Evolutionary conservation across 164 flowering plant species (phyloP), one percentile per base, ranked within the genome.

Genomic region (Cinnamomum chago): DNA sequence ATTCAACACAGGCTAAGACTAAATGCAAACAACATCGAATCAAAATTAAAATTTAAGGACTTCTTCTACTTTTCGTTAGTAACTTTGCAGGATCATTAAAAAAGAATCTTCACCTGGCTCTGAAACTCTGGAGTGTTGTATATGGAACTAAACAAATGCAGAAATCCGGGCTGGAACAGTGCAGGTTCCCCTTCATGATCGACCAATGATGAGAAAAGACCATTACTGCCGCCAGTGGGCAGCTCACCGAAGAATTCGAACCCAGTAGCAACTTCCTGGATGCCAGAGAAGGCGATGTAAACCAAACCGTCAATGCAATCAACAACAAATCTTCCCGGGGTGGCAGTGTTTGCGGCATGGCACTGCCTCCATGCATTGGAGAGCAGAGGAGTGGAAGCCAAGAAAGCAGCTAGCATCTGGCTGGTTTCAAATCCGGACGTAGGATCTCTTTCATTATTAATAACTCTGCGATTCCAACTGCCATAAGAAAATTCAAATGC

Each of bases 351-450:
- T 70, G 90, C 90, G 3, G 22, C n/a, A 65, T 50, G 28, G 83
- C 93, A 90, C 0, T 83, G 77, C 76, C 78, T 72, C 93, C 93
- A 92, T 67, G 93, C 81, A 5, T 87, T 86, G 27, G 67, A 33
- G 1, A 88, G 68, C 74, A 92, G 33, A 0, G 90, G 84, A 6
- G 95, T 92, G 3, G 97, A 89, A 0, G 86, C 89, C 77, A 92
- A 18, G 68, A 87, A 85, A 25, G 73, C 65, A 18, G 88, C 95
- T 69, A 86, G 73, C 83, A 83, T 83, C 79, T 92, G 93, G 65
- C 91, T 89, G 2, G 82, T 86, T 86, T 92, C 97, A 67, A 90
- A 92, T 73, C 91, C 86, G 89, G 55, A 66, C 9, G 2, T 55
- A 20, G 6, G 7, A 55, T 55, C 13, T 55, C n/a, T 15, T 6